phyloP scores from a whole-genome alignment of 2,329 filamentous ascomycete genomes.

The Fusarium sp. region DNA sequence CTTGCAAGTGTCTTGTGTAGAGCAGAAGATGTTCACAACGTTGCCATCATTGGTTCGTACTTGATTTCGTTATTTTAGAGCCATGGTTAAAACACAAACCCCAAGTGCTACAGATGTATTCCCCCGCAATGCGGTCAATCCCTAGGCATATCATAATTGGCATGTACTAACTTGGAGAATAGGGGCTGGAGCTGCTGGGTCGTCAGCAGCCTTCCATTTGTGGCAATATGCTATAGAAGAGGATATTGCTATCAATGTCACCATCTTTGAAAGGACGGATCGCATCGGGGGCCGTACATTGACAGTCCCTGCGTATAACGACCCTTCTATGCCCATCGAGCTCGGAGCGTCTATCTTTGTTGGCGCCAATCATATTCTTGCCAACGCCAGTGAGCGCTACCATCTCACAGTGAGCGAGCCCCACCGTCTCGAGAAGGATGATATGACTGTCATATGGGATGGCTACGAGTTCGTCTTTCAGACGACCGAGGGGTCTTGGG shows the following conservation, averaged over 20 bases:
- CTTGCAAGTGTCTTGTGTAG: conserved; percentile 17
- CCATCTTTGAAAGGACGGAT: conserved; percentile 81
- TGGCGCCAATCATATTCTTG: conserved; percentile 81
- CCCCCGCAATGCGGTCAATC: not conserved
- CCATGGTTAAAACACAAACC: not conserved
- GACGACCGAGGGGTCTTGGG: conserved; percentile 64
- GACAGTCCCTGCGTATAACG: conserved; percentile 79
- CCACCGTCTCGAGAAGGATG: conserved; percentile 58
- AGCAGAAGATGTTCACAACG: conserved; percentile 42
- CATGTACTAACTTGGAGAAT: conserved; percentile 12
- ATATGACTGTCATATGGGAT: conserved; percentile 83
- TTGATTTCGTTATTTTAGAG: not conserved
- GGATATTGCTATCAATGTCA: conserved; percentile 76
- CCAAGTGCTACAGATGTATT: not conserved
- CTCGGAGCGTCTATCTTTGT: conserved; percentile 95
- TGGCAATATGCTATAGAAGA: conserved; percentile 72
- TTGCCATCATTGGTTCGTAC: conserved; percentile 50
- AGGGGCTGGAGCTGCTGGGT: conserved; percentile 91
- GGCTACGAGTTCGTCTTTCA: conserved; percentile 77
- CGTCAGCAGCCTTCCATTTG: conserved; percentile 87
- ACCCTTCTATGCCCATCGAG: conserved; percentile 76
- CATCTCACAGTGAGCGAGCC: conserved; percentile 67
- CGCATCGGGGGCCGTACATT: conserved; percentile 88
- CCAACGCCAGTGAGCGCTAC: conserved; percentile 75
- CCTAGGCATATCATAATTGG: not conserved